Evolutionary conservation across 2,329 filamentous ascomycete species (phyloP), one percentile per base, ranked within the genome.

Genomic region (Helotiales sp.): DNA sequence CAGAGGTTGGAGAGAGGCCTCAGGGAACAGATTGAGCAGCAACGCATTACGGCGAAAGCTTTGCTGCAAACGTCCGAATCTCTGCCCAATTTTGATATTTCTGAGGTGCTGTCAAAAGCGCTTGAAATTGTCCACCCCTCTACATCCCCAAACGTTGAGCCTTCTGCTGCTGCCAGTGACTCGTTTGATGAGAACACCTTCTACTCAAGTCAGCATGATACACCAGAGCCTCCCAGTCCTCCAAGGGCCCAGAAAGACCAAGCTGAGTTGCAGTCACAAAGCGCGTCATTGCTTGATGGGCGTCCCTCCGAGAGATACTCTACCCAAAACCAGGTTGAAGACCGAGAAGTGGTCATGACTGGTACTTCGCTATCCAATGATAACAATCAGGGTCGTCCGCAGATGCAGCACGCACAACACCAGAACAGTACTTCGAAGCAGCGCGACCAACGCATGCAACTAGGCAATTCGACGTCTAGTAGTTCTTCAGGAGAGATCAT

Each of bases 141-240:
- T 76, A 82, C 84, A 71, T 80, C 86, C 74, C 80, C 84, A 77
- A 83, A 85, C 73, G 82, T 83, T 83, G 86, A 87, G 81, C 83
- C 83, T 73, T 84, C 80, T 73, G 74, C 80, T 79, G 88, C 88
- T 78, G 85, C 86, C 76, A 91, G 85, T 85, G 92, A 95, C 79
- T 96, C 93, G 40, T 92, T 93, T 81, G 93, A 97, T 80, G 91
- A 96, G 78, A 93, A 96, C 77, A 96, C 93, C 47, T 97, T 97
- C 80, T 97, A 98, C 83, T 97, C 95, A 72, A 97, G 94, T 81
- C 92, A 91, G 82, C 90, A 94, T 83, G 92, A 94, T 78, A 97
- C 93, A 71, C 87, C 87, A 68, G 84, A 87, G 64, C 84, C 83
- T 32, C 82, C 80, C 59, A 80, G 82, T 67, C 81, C 82, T 45